Evolutionary conservation across 78 protist genomes (phyloP).

Genomic region (Andalucia godoyi): DNA sequence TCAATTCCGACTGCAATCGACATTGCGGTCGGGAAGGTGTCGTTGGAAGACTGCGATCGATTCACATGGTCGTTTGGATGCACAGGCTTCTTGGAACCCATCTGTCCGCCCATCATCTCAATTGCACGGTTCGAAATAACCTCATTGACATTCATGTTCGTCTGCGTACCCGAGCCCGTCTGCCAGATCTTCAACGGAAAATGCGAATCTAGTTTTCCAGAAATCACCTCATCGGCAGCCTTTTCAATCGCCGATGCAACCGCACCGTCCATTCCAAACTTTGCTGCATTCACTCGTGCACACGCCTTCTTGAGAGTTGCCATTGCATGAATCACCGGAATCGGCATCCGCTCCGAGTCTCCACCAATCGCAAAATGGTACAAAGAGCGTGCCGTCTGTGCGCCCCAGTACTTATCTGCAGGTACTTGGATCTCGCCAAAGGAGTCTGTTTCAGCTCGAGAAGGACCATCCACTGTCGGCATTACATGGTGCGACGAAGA

Average conservation of each 20-base stretch:
- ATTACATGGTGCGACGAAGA: too few species aligned
- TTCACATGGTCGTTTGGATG: slow-evolving; percentile 96
- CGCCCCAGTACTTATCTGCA: slow-evolving; percentile 63
- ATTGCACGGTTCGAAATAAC: slow-evolving; percentile 50
- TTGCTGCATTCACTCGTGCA: slow-evolving; percentile 40
- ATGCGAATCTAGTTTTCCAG: slow-evolving; percentile 66
- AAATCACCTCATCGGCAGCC: background rate
- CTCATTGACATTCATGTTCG: slow-evolving; percentile 90
- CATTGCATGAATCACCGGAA: slow-evolving; percentile 52
- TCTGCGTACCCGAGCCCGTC: slow-evolving; percentile 90
- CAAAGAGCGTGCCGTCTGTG: slow-evolving; percentile 78
- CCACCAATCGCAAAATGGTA: slow-evolving; percentile 71
- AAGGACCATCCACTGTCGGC: too few species aligned
- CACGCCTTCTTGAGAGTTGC: slow-evolving; percentile 80
- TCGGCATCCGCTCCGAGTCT: slow-evolving; percentile 56
- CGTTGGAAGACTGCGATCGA: slow-evolving; percentile 79
- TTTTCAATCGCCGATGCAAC: background rate
- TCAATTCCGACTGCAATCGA: slow-evolving; percentile 75
- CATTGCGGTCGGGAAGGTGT: slow-evolving; percentile 92
- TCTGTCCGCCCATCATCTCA: slow-evolving; percentile 63
- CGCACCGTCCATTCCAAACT: slow-evolving; percentile 2
- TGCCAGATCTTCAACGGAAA: slow-evolving; percentile 88
- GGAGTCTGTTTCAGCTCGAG: slow-evolving; percentile 48
- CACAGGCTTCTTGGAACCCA: slow-evolving; percentile 65
- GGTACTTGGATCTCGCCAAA: slow-evolving; percentile 60